Base-by-base conservation (phyloP, 768 basidiomycete genomes). In the Lactarius sp. region DNA sequence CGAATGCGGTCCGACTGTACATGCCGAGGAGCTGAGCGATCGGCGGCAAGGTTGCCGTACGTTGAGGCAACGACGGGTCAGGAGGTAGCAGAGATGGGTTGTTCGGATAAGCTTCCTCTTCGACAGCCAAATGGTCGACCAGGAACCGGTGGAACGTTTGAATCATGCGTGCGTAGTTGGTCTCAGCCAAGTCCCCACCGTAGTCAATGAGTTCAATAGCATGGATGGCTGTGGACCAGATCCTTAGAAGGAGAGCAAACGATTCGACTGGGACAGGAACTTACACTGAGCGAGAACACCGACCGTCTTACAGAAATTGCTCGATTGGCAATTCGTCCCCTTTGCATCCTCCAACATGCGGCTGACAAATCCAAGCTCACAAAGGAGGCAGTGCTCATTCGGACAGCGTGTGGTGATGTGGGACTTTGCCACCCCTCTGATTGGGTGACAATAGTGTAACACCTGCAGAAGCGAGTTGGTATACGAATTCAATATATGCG, bases 401-500 rank as follows among this genome's bases (percentile, higher is more conserved):
- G 83, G 82, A 73, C 97, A 98, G 56, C 89, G 84, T 2, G 88
- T 90, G 0, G 88, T 88, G 65, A 94, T 94, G 72, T 99, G 96
- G 0, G 90, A 90, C 73, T 92, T 97, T 13, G 95, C 94, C 46
- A 96, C 76, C 31, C 75, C 79, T 42, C 96, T 82, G 41, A 99
- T 83, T 1, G 95, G 90, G 14, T 75, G 69, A 22, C 80, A 82
- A 74, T 93, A 95, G 72, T 97, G 90, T 76, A 98, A 83, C n/a
- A 88, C 84, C 73, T 99, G 95, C 1, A 96, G 75, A 36, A 97
- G 73, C 1, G 91, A 77, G 71, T 99, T 99, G 16, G 95, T 96
- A 76, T 98, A 99, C 6, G 94, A 99, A 73, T 98, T 96, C 50
- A 93, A 79, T 62, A 99, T 98, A 72, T 98, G 94, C 0, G 96